A percentile compares a stretch with the other conserved stretches of the same genome.
Conservation (phyloP, 2,329 filamentous ascomycete genomes). For the Epicoccum nigrum region DNA sequence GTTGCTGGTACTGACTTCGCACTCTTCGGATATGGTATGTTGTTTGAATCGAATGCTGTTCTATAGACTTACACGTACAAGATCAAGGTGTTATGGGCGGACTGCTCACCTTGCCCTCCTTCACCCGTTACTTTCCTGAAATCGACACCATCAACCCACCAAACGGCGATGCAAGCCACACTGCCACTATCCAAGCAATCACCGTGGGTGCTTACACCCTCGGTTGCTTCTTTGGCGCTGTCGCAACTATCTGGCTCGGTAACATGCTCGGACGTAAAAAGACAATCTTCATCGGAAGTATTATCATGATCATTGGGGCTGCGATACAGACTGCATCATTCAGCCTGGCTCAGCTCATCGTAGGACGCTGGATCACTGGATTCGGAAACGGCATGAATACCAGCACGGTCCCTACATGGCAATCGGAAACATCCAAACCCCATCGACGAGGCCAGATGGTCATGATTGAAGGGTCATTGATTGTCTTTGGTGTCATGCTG, state of each 20-base stretch:
- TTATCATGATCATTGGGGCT: conserved; percentile 65
- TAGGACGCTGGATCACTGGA: conserved; percentile 58
- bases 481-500: conserved; percentile 53
- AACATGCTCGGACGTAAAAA: conserved; percentile 64
- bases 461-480: conserved; percentile 56
- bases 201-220: conserved; percentile 48
- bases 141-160: conserved; percentile 49
- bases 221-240: conserved; percentile 54
- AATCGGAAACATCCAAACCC: conserved; percentile 55
- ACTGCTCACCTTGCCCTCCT: conserved; percentile 71
- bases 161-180: conserved; percentile 39
- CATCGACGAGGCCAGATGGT: conserved; percentile 55
- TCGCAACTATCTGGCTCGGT: conserved; percentile 56
- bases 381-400: conserved; percentile 50
- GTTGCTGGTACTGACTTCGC: conserved; percentile 76
- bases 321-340: conserved; percentile 62
- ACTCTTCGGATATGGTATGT: conserved; percentile 67
- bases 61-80: conserved; percentile 2
- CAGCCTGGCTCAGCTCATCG: conserved; percentile 54
- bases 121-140: conserved; percentile 55
- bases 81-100: conserved; percentile 62
- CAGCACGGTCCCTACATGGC: conserved; percentile 53
- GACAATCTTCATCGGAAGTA: conserved; percentile 64
- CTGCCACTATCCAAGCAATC: conserved; percentile 52
- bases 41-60: conserved; percentile 30